phyloP scores from a whole-genome alignment of 1,139 yeast genomes.

The Yamadazyma atmosphaerica region DNA sequence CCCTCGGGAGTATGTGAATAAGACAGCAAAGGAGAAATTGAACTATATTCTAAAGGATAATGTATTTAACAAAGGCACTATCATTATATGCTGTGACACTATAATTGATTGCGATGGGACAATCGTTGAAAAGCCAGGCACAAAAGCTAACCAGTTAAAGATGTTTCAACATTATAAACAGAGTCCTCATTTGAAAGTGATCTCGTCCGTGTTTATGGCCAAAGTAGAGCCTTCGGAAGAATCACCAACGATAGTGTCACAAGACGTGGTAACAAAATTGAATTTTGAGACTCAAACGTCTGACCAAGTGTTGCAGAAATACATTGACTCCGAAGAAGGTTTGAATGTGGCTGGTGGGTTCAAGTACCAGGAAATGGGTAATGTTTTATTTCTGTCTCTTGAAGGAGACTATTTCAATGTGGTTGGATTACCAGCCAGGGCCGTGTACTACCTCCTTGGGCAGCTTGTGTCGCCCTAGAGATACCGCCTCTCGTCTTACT shows the following conservation, averaged over 20 bases:
- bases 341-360: conserved; percentile 89
- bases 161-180: conserved; percentile 50
- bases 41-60: conserved; percentile 14
- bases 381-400: conserved; percentile 59
- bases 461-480: not conserved
- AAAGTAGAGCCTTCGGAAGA: conserved; percentile 21
- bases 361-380: conserved; percentile 75
- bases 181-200: conserved; percentile 52
- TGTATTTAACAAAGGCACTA: conserved; percentile 12
- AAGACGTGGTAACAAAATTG: conserved; percentile 26
- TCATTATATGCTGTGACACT: conserved; percentile 82
- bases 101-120: conserved; percentile 61
- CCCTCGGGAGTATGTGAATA: conserved; percentile 62
- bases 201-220: conserved; percentile 66
- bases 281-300: conserved; percentile 37
- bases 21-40: conserved; percentile 69
- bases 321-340: conserved; percentile 75
- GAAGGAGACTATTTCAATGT: conserved; percentile 84
- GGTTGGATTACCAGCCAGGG: conserved; percentile 81
- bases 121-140: conserved; percentile 77
- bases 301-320: conserved; percentile 55
- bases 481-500: no score
- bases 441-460: conserved; percentile 42
- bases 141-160: conserved; percentile 37
- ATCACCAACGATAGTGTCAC: conserved; percentile 1